Evolutionary conservation across 2,329 filamentous ascomycete genomes (phyloP).

Genomic region (Alternaria rosae): DNA sequence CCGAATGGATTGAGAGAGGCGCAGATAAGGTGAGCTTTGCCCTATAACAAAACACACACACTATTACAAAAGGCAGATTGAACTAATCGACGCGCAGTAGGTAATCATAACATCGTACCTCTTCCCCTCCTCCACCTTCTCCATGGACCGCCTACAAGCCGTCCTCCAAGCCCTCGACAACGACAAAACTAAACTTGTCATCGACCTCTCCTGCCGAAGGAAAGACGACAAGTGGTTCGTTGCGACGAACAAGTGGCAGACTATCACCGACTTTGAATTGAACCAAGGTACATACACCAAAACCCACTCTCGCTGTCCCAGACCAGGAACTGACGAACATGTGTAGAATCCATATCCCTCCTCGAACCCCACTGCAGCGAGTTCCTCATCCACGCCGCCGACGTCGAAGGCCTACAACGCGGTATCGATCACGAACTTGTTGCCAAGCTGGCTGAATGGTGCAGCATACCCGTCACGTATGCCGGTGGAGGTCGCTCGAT

Average conservation of each 20-base stretch:
- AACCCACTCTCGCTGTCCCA: background rate
- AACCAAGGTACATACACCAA: conserved; percentile 69
- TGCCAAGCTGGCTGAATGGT: conserved; percentile 79
- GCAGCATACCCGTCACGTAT: conserved; percentile 91
- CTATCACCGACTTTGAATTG: conserved; percentile 94
- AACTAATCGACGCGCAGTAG: conserved; percentile 60
- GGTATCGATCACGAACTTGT: conserved; percentile 91
- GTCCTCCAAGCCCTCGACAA: conserved; percentile 76
- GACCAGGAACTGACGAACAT: background rate
- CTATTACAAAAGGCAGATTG: background rate
- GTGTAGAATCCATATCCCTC: conserved; percentile 75
- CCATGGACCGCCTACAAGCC: conserved; percentile 74
- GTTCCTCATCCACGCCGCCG: conserved; percentile 95
- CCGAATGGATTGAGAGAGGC: conserved; percentile 83
- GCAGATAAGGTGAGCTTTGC: conserved; percentile 78
- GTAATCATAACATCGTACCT: conserved; percentile 97
- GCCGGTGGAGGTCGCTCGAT: conserved; percentile 89
- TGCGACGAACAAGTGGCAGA: conserved; percentile 99
- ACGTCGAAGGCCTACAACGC: conserved; percentile 91
- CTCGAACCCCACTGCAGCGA: conserved; percentile 94
- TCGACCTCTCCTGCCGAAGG: conserved; percentile 90
- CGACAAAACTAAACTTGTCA: conserved; percentile 83
- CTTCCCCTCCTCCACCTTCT: conserved; percentile 85
- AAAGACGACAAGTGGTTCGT: conserved; percentile 85
- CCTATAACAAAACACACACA: background rate